Base-by-base conservation (phyloP, 2,329 filamentous ascomycete genomes). In the Botrytis cinerea region DNA sequence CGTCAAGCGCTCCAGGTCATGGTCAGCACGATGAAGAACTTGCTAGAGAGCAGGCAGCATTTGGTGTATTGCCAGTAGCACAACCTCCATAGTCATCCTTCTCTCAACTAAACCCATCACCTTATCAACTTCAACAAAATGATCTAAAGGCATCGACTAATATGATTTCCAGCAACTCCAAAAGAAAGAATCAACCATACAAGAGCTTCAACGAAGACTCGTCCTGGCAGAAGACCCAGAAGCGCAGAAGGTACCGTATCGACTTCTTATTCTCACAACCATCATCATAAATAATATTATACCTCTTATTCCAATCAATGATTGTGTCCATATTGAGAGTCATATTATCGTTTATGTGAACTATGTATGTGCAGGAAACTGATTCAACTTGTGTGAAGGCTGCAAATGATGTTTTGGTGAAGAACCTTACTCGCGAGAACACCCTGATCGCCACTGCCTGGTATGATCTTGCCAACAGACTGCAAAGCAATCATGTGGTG, bases 401-500 rank as follows among this genome's bases (percentile, higher is more conserved):
- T 75, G 76, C 76, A 73, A 74, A 78, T 76, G 73, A 80, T 78
- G 57, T 73, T 46, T 78, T 81, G 78, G 77, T 80, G 70, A 81
- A 87, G 77, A 92, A 91, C 78, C 87, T 97, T 74, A 88, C 92
- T 81, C 89, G 92, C 78, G 93, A 97, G 82, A 94, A 93, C 81
- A 87, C 87, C 57, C 87, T 96, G 80, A 93, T 97, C 78, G 86
- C 91, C 40, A 92, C 90, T n/a, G 93, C 93, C 2, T 97, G 93
- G 93, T 95, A 95, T 83, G 93, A 95, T 82, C 87, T 96, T 79
- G 90, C 91, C 40, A 91, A 87, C 80, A 87, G 93, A 70, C 83
- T 97, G 77, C 93, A 96, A 83, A 94, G 92, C 84, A 95, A 95
- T 81, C 92, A 93, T 75, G 91, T 95, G 60, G 89, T 93, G 72